Evolutionary conservation across 768 basidiomycete genomes (phyloP), one percentile per base, ranked within the genome.

Genomic region (Heimioporus sp.): DNA sequence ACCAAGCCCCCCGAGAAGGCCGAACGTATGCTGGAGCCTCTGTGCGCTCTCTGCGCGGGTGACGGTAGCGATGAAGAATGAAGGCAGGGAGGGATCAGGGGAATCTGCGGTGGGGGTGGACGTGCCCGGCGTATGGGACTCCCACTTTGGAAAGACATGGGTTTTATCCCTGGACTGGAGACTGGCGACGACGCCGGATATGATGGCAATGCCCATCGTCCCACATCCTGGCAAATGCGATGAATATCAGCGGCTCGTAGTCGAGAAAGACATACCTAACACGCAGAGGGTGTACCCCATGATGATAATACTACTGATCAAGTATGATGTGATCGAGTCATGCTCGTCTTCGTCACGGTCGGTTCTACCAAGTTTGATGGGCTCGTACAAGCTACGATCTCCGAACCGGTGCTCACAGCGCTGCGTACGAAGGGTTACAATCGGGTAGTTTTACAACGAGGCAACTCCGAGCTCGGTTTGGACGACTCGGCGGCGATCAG

Each of bases 151-250:
- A 21, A 62, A 40, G 51, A 65, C 54, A 43, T 48, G 52, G n/a
- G 51, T 43, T 43, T 65, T 57, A 45, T 47, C 72, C 64, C 54
- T 78, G 64, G 78, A 64, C 44, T 92, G 80, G 39, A 98, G 82
- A 64, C 90, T 90, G 56, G 86, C 81, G 46, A 97, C 76, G 38
- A 98, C 89, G 41, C 97, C 97, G 20, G 96, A 95, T 44, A 94
- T 81, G 67, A 99, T 80, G 52, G 97, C 94, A 61, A 98, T 73
- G 51, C 97, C 97, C 97, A 99, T 98, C 11, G 96, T 98, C 51
- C 97, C 97, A 70, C 97, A 98, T 78, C 96, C 97, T 87, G 52
- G 55, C 51, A 21, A 48, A 61, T 49, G 55, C 46, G 46, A 57
- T 56, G 53, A 60, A 49, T 49, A 48, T 46, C 34, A 58, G 51